Base-by-base conservation (phyloP, 2,329 filamentous ascomycete species). In the Scedosporium dehoogii region DNA sequence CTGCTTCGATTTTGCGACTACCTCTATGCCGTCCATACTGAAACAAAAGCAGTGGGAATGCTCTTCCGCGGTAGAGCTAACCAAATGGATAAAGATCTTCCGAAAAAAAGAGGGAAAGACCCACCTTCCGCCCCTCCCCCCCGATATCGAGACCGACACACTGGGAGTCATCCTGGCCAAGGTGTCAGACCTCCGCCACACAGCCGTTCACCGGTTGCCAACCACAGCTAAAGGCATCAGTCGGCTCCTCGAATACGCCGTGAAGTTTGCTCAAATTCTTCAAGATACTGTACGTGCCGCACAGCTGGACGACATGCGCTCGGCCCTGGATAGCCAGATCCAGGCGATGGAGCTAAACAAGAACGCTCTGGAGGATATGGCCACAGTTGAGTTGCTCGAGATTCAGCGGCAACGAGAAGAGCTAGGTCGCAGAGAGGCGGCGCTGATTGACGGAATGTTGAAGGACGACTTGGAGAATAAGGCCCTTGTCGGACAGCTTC, bases 1-100 rank as follows among this genome's bases (percentile, higher is more conserved):
- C 62, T 77, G 73, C 65, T 77, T 75, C 64, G 70, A 75, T 6
- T 77, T 75, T 59, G 68, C 68, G 23, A 66, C 63, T n/a, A 70
- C 67, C 61, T 73, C 70, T 69, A 57, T 73, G 16, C 72, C 74
- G 6, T 63, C 62, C 0, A 60, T 72, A 14, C 65, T 75, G 27
- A 25, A 64, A 51, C 61, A 70, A 14, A 64, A 68, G 16, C 65
- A 64, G 29, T 75, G 74, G 63, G 68, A 69, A 33, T 76, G 73
- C 61, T 66, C 74, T 18, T 68, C 70, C 14, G 71, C 74, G 1
- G 68, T 71, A 3, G 74, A 76, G 66, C 65, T 76, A 33, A 76
- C 69, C n/a, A 67, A 68, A 56, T 75, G 74, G 73, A 69, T 68
- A 2, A 66, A 48, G 3, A 55, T 69, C 7, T 59, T 75, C 23